Evolutionary conservation across 2,329 filamentous ascomycete species (phyloP), one percentile per base, ranked within the genome.

Genomic region (Phialocephala sp.): DNA sequence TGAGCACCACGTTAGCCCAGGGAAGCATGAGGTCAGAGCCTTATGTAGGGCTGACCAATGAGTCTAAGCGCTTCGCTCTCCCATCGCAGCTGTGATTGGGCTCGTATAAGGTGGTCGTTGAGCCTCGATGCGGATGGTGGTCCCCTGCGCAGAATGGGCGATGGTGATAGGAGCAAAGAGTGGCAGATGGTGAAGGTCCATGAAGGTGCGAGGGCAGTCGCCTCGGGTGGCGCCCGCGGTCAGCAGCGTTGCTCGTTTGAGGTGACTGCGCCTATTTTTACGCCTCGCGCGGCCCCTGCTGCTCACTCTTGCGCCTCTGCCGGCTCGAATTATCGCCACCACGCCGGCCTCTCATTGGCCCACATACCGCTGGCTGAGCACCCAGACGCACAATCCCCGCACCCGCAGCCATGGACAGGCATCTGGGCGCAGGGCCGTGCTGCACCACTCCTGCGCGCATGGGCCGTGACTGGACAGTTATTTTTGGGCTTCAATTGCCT

Each of bases 1-100:
- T 65, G 50, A 64, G 58, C 36, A 60, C 22, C 39, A 64, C 47
- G 57, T 59, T 59, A 55, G 57, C 47, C 32, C 3, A 24, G n/a
- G 27, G 32, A 56, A 35, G 41, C 24, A 32, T n/a, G 22, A 47
- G 52, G 41, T 54, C 50, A 52, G 32, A 60, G 57, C 57, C 15
- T 32, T 59, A 35, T 14, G 50, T 54, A 54, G 24, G 50, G 50
- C 50, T 54, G 50, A 32, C 50, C 50, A 54, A 54, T 54, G 27
- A 32, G 24, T 54, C 15, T 32, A 35, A 54, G 50, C 50, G 50
- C 24, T 54, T 54, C 50, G 27, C 32, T 12, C 27, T 43, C 9
- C 20, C 1, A 6, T 2, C n/a, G 15, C 9, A 9, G 12, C n/a
- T 18, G 15, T 54, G 15, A 54, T 54, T 54, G 50, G 50, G 3